Evolutionary conservation across 805 yeast genomes (phyloP).

Genomic region (Zygotorulaspora danielsina): DNA sequence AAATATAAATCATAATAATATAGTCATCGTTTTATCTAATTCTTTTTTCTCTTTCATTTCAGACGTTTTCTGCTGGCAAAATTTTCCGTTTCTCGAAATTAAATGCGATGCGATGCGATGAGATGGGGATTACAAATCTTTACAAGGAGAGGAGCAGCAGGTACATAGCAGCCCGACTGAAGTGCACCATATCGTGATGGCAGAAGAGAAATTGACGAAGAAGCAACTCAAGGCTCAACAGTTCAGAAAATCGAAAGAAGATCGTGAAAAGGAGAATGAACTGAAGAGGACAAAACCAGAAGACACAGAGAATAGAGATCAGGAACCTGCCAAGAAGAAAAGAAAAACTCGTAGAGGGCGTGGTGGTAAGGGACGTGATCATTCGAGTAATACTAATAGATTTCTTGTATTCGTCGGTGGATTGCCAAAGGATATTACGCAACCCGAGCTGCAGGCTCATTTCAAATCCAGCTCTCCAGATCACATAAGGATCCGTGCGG

Average conservation of each 20-base stretch:
- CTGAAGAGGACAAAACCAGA: constrained; percentile 28
- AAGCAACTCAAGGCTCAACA: constrained; percentile 36
- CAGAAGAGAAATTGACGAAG: constrained; percentile 33
- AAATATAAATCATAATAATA: no score
- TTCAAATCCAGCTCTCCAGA: constrained; percentile 73
- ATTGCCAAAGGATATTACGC: constrained; percentile 67
- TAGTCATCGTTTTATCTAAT: no score
- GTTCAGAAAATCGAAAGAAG: constrained; percentile 34
- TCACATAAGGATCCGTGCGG: constrained; percentile 69
- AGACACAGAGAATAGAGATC: constrained; percentile 18
- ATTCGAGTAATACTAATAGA: constrained; percentile 47
- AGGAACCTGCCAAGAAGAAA: constrained; percentile 50
- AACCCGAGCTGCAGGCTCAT: constrained; percentile 60
- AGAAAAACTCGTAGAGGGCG: constrained; percentile 76
- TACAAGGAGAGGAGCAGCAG: no score
- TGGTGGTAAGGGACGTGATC: constrained; percentile 56
- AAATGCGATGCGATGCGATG: constrained; percentile 4
- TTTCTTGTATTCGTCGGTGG: constrained; percentile 88
- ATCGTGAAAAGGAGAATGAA: constrained; percentile 25
- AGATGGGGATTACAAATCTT: no score
- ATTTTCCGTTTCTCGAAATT: neutral
- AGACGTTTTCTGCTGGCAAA: constrained; percentile 5
- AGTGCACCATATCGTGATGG: constrained; percentile 2
- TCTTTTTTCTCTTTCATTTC: no score
- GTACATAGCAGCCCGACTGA: no score